A percentile compares a stretch with the other conserved stretches of the same genome.
phyloP scores from a whole-genome alignment of 306 rosid species.

The Senna tora region DNA sequence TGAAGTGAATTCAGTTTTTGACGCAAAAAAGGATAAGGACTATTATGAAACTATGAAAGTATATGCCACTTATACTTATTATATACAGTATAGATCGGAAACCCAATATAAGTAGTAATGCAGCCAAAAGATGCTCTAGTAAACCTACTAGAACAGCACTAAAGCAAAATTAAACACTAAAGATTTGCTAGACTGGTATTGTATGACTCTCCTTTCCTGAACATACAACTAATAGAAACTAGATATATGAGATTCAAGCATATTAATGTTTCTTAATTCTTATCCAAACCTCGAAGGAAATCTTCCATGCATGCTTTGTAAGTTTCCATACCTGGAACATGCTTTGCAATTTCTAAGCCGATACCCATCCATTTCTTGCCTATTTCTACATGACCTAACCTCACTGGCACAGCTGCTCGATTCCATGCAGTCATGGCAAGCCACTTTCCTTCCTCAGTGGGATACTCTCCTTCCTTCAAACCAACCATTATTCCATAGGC shows the following conservation, averaged over 20 bases:
- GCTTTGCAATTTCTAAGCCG: slow-evolving; percentile 78
- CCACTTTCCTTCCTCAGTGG: slow-evolving; percentile 91
- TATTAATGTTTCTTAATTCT: slow-evolving; percentile 48
- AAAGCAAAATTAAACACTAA: slow-evolving; percentile 25
- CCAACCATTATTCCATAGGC: slow-evolving; percentile 90
- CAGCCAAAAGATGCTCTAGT: background rate
- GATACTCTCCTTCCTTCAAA: slow-evolving; percentile 82
- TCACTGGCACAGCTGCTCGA: slow-evolving; percentile 78
- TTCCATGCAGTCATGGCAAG: slow-evolving; percentile 97
- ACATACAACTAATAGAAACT: slow-evolving; percentile 35
- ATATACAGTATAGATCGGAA: background rate
- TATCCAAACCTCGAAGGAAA: slow-evolving; percentile 52
- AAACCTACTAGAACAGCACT: background rate
- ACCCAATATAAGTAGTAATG: background rate
- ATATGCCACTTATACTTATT: background rate
- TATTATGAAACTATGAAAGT: background rate
- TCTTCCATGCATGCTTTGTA: slow-evolving; percentile 87
- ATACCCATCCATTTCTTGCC: slow-evolving; percentile 87
- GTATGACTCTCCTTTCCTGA: slow-evolving; percentile 33
- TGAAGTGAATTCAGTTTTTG: too few relatives aligned
- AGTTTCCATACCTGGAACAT: slow-evolving; percentile 81
- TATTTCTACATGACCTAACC: slow-evolving; percentile 74
- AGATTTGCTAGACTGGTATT: slow-evolving; percentile 12
- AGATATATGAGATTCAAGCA: slow-evolving; percentile 35
- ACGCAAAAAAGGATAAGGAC: too few relatives aligned